Base-by-base conservation (phyloP, 2,329 filamentous ascomycete species). In the Sclerotinia subarctica region DNA sequence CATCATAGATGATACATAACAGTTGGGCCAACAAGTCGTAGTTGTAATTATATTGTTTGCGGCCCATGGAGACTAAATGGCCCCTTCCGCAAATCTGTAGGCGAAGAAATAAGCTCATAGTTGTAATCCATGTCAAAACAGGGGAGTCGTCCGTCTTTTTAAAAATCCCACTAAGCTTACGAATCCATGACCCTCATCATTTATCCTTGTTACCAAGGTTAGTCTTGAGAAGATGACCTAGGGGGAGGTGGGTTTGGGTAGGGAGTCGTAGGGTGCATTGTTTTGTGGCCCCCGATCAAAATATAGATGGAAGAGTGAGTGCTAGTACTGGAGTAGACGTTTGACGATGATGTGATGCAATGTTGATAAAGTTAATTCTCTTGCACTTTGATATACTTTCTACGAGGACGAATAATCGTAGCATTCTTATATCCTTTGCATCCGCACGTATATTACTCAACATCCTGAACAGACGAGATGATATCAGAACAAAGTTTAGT, bases 81-180 rank as follows among this genome's bases (percentile, higher is more conserved):
- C 29, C 57, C 57, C 57, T 35, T 62, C 58, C 47, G 58, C 58
- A 35, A 60, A 49, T 60, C 44, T 19, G 57, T 60, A 49, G 19
- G 44, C 51, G 38, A 64, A 35, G 38, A 64, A 64, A 64, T 64
- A 64, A 64, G 51, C 62, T 64, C 62, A 64, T 44, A 24, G 21
- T 44, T 24, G 21, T 3, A 44, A 44, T 32, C 17, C 63, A 65
- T 57, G 24, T 42, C 13, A 35, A 35, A 57, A 26, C 26, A 65
- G 63, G 63, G 63, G 63, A 1, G 35, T 8, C 17, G 13, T 46
- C 51, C 24, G 51, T 65, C 51, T 26, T 65, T 32, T 35, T 60
- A 19, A 13, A 65, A 57, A 57, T 65, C 51, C 42, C 42, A 24
- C 35, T n/a, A 65, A 65, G 62, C 62, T 65, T 65, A 65, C 62